Evolutionary conservation across 805 yeast species (phyloP), one percentile per base, ranked within the genome.

Genomic region (Cyberlindnera maclurae): DNA sequence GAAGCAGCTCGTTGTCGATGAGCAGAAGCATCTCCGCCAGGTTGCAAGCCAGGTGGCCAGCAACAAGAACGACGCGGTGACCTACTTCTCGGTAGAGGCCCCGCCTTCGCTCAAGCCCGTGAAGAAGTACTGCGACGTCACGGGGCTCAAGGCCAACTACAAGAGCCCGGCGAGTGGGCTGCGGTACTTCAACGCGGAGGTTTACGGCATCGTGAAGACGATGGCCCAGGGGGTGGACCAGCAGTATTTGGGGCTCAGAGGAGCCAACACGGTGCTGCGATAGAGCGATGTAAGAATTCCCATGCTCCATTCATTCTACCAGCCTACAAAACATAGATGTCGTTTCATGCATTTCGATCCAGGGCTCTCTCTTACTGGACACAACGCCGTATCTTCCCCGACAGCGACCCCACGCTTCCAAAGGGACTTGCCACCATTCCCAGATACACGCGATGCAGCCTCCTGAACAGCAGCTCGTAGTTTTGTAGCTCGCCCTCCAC

Each of bases 171-270:
- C 79, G 18, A 82, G 77, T 51, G 82, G 82, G 31, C 64, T 90
- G 37, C 67, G 96, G 40, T 90, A 78, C 58, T 78, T 84, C 59
- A 82, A 90, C 57, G 77, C 77, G 37, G 97, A 90, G 59, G 80
- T 90, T 24, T 89, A 77, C 58, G 84, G 80, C 34, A 68, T 82
- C 27, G 82, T 86, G 27, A 77, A 77, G 57, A 76, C 77, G 45
- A 76, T 90, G 78, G 81, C 88, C 1, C 85, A 94, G 3, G 96
- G 96, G 17, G 82, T 83, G 22, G 97, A 90, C 60, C 97, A 90
- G 62, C 94, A 88, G 59, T 90, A 88, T 57, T 67, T 90, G 54
- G 83, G 83, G 47, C 65, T 90, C 43, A 71, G 97, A 50, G 86
- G 84, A 38, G 97, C 96, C 29, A 84, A 90, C 57, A 87, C 89